Evolutionary conservation across 148 eudicot species (phyloP).

Genomic region (Bassia scoparia): DNA sequence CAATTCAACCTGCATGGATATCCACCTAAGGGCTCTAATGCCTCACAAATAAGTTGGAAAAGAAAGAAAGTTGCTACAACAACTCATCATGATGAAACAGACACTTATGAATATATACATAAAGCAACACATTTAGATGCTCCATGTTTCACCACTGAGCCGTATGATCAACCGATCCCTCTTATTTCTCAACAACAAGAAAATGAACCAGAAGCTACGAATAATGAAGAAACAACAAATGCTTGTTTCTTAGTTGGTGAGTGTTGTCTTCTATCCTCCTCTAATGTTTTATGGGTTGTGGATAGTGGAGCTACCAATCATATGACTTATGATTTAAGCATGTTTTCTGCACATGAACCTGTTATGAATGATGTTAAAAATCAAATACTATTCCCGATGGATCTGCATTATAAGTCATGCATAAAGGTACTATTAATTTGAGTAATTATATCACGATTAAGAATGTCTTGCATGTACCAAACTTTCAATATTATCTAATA

Average conservation of each 20-base stretch:
- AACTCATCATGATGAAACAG: no score
- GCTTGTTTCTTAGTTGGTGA: background rate
- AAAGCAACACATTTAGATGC: no score
- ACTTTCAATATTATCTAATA: background rate
- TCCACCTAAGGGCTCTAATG: no score
- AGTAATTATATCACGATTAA: background rate
- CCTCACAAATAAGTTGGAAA: no score
- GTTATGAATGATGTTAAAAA: background rate
- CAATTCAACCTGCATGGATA: background rate
- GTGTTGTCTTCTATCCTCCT: background rate
- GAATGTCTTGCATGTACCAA: background rate
- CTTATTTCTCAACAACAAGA: background rate
- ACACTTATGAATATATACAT: no score
- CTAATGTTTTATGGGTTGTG: background rate
- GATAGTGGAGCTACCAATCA: background rate
- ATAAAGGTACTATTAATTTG: background rate
- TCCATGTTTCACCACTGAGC: no score
- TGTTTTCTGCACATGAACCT: background rate
- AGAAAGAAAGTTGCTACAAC: background rate
- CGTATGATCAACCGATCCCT: no score
- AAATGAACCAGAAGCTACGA: no score
- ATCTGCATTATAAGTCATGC: background rate
- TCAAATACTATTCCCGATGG: background rate
- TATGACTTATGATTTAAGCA: background rate
- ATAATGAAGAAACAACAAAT: background rate